Conservation (phyloP, 2,329 filamentous ascomycete species). For the Ophiostoma tasmaniense region DNA sequence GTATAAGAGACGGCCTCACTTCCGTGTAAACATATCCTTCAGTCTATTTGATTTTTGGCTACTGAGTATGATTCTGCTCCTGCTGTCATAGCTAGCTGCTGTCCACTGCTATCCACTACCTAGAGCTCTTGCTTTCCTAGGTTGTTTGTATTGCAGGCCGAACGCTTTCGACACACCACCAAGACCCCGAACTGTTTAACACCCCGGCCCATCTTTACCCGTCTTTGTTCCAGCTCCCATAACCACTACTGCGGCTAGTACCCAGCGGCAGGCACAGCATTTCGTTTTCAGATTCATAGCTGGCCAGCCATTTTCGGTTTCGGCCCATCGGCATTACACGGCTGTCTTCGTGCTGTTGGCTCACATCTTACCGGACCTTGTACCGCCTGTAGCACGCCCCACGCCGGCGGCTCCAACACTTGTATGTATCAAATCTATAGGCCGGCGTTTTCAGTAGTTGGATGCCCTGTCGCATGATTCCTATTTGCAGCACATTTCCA, state of each 20-base stretch:
- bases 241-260: neutral
- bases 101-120: no score
- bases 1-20: neutral
- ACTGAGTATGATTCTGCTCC: neutral
- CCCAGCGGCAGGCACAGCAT: neutral
- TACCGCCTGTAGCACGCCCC: neutral
- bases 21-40: neutral
- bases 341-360: slow-evolving; percentile 9
- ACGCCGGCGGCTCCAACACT: neutral
- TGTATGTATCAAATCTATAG: neutral
- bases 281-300: neutral
- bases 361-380: neutral
- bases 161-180: neutral
- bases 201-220: neutral
- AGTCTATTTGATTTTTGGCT: neutral
- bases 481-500: neutral
- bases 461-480: neutral
- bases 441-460: neutral
- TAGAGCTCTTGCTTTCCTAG: neutral
- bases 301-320: neutral
- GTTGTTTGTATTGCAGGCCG: neutral
- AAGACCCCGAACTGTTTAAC: neutral
- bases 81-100: neutral
- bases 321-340: slow-evolving; percentile 16
- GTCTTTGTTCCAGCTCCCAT: neutral